Percentiles rank a stretch among this genome's conserved stretches.
phyloP scores from a whole-genome alignment of 257 asterid species.

The Rehmannia glutinosa region DNA sequence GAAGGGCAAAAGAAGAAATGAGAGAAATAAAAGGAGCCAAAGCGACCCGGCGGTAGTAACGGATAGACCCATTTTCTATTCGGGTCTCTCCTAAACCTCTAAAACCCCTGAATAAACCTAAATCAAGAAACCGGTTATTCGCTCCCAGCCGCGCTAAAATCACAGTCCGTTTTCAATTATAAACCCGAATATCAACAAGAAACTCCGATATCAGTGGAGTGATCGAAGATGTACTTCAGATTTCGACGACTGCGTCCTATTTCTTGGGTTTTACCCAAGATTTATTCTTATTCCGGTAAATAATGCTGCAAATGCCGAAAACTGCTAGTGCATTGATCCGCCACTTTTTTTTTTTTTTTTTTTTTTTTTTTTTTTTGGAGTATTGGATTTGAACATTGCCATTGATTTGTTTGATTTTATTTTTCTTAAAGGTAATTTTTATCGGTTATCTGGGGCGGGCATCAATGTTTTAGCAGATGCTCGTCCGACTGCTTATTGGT shows the following conservation, averaged over 20 bases:
- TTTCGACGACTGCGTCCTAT: conserved; percentile 37
- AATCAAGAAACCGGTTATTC: background rate
- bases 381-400: background rate
- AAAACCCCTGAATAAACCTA: conserved; percentile 18
- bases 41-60: background rate
- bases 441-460: conserved; percentile 22
- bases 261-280: conserved; percentile 27
- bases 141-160: conserved; percentile 7
- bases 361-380: background rate
- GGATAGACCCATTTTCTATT: background rate
- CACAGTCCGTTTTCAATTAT: background rate
- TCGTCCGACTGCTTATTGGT: conserved; percentile 21
- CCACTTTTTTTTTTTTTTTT: background rate
- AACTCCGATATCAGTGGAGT: background rate
- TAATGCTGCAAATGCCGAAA: background rate
- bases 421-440: conserved; percentile 20
- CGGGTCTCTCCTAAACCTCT: conserved; percentile 13
- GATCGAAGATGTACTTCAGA: conserved; percentile 40
- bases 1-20: no score
- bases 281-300: conserved; percentile 43
- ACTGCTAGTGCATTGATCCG: background rate
- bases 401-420: background rate
- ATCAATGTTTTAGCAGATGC: conserved; percentile 14
- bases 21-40: background rate
- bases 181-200: background rate